Base-by-base conservation (phyloP, 805 yeast genomes). In the Torulaspora maleeae region DNA sequence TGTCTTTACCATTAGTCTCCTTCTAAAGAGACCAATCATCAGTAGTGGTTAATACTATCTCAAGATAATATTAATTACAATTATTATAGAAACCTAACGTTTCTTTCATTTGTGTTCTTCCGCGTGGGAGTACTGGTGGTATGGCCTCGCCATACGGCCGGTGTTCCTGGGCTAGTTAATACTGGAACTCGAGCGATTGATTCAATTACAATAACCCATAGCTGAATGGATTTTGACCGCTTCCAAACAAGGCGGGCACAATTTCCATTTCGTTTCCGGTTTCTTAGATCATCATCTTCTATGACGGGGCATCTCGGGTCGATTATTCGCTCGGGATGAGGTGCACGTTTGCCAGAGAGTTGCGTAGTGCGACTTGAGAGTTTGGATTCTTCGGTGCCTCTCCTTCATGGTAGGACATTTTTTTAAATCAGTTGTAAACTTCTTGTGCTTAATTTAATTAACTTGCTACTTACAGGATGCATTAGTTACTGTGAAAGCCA, bases 1-100 rank as follows among this genome's bases (percentile, higher is more conserved):
- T 16, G 11, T 25, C 29, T 19, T 7, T 19, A n/a, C n/a, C 22
- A 19, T 16, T 17, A 10, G 13, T 30, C 36, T 47, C 43, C 46
- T 50, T 48, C 52, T 51, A 47, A 43, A 60, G 55, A 53, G 42
- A 49, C 58, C 66, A 54, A 62, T 59, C 70, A 64, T 66, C 70
- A 66, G 70, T 66, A 63, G 68, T 64, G 70, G 70, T 64, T 66
- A 66, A 62, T 66, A 64, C 70, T 66, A 63, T 64, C 70, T 66
- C 66, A 63, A 61, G 67, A 64, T 64, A 64, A 63, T 66, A 64
- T 66, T 66, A 65, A 66, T 65, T 64, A 59, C 60, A 51, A 51
- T 52, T 54, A 52, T 55, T 51, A 63, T 64, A 63, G 69, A 62
- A 64, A 66, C 69, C 70, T 61, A 54, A 57, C 32, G 67, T 53